Conservation (phyloP, 495 filamentous ascomycete species). For the Penicillium soppii region DNA sequence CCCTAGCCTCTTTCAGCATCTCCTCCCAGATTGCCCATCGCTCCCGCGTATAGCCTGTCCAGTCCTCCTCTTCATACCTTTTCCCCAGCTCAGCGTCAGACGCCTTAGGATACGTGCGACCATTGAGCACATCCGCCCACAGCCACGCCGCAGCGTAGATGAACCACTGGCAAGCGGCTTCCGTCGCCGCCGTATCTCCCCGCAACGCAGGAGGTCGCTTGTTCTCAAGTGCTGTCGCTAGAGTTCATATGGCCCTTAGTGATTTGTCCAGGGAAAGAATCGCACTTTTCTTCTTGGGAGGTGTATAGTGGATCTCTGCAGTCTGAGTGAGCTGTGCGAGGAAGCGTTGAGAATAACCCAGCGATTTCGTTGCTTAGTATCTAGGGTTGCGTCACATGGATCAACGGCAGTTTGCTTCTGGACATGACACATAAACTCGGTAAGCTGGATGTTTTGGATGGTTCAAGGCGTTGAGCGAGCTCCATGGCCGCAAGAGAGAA, state of each 20-base stretch:
- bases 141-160: conserved; percentile 1
- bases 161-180: conserved; percentile 4
- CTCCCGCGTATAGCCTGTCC: background rate
- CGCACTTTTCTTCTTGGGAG: background rate
- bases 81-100: background rate
- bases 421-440: conserved; percentile 4
- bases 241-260: background rate
- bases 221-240: conserved; percentile 1
- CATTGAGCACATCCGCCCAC: background rate
- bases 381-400: background rate
- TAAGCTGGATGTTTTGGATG: conserved; percentile 1
- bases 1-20: background rate
- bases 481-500: conserved; percentile 8
- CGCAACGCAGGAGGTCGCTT: background rate
- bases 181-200: background rate
- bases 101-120: background rate
- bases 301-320: background rate
- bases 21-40: background rate
- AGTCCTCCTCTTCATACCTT: background rate
- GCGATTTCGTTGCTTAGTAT: background rate
- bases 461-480: conserved; percentile 9
- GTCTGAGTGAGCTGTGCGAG: conserved; percentile 4
- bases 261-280: conserved; percentile 3
- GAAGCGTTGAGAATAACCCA: conserved; percentile 3
- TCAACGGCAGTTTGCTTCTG: conserved; percentile 3